A percentile compares a stretch with the other conserved stretches of the same genome.
These are phyloP conservation scores for Ascochyta clinopodiicola DNA, from an alignment of 2,329 filamentous ascomycete genomes.

Conservation along the genomic window DNA sequence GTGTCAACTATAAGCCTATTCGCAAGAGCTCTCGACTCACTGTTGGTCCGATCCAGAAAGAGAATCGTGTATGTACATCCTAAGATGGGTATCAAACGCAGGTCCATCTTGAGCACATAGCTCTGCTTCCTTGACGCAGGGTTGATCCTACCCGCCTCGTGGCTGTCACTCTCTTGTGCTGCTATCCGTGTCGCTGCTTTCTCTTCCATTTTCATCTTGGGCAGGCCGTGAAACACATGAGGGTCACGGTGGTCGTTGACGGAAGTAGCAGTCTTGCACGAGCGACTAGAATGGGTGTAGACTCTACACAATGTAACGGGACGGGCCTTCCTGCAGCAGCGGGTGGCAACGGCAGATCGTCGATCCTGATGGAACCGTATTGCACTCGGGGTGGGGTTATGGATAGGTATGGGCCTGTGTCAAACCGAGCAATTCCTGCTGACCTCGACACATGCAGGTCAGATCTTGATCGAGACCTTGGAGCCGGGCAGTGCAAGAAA, in stretches of 20 bases:
- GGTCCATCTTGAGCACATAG: conserved; percentile 66
- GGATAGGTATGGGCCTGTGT: not conserved
- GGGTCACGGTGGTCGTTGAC: not conserved
- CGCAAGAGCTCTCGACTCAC: conserved; percentile 17
- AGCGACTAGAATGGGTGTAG: not conserved
- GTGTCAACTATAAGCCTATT: not conserved
- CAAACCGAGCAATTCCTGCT: not conserved
- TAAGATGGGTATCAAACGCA: conserved; percentile 67
- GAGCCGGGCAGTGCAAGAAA: not conserved
- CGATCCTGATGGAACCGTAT: not conserved
- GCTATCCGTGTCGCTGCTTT: conserved; percentile 23
- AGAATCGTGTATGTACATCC: conserved; percentile 74
- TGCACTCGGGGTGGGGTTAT: not conserved
- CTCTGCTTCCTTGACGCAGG: conserved; percentile 38
- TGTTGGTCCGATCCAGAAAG: conserved; percentile 73
- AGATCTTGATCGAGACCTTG: not conserved
- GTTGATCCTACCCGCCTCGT: conserved; percentile 18
- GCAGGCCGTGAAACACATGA: not conserved
- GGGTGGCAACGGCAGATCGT: conserved; percentile 4
- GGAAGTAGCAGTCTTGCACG: not conserved
- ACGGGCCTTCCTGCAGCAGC: conserved; percentile 7
- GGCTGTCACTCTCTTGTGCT: conserved; percentile 21
- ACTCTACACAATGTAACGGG: not conserved
- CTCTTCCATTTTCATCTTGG: conserved; percentile 19
- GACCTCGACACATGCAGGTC: not conserved